phyloP scores from a whole-genome alignment of 192 early-diverging fungal genomes.

The Thoreauomyces humboldtii region DNA sequence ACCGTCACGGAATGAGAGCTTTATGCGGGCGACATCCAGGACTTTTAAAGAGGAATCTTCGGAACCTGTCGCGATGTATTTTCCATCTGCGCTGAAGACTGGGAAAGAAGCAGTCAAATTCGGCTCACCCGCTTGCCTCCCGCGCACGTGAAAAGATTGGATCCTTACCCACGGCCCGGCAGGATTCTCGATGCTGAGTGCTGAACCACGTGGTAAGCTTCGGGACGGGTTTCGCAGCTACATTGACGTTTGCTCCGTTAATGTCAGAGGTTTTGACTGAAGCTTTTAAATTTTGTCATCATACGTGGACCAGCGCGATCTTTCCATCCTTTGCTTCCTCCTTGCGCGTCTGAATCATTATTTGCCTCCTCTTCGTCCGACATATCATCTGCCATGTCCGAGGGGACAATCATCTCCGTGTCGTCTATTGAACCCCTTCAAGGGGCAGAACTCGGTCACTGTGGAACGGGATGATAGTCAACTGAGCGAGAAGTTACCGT shows the following conservation, averaged over 20 bases:
- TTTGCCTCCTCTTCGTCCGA: slow-evolving; percentile 37
- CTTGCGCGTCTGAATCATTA: slow-evolving; percentile 14
- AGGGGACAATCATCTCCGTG: slow-evolving; percentile 8
- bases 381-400: slow-evolving; percentile 20
- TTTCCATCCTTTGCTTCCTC: slow-evolving; percentile 7
- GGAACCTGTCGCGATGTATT: slow-evolving; percentile 86
- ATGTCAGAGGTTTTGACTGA: no score
- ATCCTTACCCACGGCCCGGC: slow-evolving; percentile 61
- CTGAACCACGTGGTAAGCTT: slow-evolving; percentile 67
- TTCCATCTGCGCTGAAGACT: slow-evolving; percentile 61
- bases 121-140: not conserved
- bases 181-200: slow-evolving; percentile 74
- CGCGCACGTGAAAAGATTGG: no score
- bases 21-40: slow-evolving; percentile 81
- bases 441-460: no score
- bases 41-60: slow-evolving; percentile 87
- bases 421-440: slow-evolving; percentile 11
- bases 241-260: not conserved
- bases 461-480: no score
- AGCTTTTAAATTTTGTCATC: not conserved
- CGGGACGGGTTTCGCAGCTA: slow-evolving; percentile 41
- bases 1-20: slow-evolving; percentile 56
- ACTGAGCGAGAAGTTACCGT: no score
- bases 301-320: slow-evolving; percentile 5
- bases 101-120: not conserved